Conservation (phyloP, 495 filamentous ascomycete genomes). For the Trichoderma asperelloides region DNA sequence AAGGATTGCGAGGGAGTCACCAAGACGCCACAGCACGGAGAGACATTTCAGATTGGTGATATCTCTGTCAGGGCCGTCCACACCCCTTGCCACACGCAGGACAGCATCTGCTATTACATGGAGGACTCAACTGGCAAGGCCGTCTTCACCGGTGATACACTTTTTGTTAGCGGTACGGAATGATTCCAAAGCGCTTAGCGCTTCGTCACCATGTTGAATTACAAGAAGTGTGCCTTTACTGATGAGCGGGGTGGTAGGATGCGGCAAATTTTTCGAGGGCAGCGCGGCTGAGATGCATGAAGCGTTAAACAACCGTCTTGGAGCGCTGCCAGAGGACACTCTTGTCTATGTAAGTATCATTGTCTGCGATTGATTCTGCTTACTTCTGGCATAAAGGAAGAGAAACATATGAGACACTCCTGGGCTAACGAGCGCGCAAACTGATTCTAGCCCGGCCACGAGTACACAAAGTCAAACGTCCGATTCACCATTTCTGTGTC, state of each 20-base stretch:
- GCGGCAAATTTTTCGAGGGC: slow-evolving; percentile 96
- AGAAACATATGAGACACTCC: neutral
- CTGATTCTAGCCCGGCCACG: slow-evolving; percentile 70
- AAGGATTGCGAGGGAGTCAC: slow-evolving; percentile 77
- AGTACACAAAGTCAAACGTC: slow-evolving; percentile 92
- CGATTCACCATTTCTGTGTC: slow-evolving; percentile 72
- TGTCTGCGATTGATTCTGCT: too few species aligned
- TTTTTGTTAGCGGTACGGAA: slow-evolving; percentile 77
- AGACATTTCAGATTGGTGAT: slow-evolving; percentile 75
- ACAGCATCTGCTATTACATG: slow-evolving; percentile 86
- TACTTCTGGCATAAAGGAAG: too few species aligned
- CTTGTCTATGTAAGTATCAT: slow-evolving; percentile 85
- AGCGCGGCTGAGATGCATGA: slow-evolving; percentile 79
- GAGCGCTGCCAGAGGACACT: slow-evolving; percentile 78
- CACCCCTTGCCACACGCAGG: slow-evolving; percentile 96
- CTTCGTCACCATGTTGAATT: neutral
- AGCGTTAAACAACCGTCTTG: slow-evolving; percentile 80
- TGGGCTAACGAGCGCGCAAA: neutral
- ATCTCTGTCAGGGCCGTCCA: slow-evolving; percentile 84
- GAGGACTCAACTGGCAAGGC: slow-evolving; percentile 72
- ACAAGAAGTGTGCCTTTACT: neutral
- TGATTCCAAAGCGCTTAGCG: neutral
- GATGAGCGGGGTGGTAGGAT: slow-evolving; percentile 44
- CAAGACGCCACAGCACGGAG: slow-evolving; percentile 60
- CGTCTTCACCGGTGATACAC: slow-evolving; percentile 92